Evolutionary conservation across 495 filamentous ascomycete species (phyloP).

Genomic region (Penicillium steckii): DNA sequence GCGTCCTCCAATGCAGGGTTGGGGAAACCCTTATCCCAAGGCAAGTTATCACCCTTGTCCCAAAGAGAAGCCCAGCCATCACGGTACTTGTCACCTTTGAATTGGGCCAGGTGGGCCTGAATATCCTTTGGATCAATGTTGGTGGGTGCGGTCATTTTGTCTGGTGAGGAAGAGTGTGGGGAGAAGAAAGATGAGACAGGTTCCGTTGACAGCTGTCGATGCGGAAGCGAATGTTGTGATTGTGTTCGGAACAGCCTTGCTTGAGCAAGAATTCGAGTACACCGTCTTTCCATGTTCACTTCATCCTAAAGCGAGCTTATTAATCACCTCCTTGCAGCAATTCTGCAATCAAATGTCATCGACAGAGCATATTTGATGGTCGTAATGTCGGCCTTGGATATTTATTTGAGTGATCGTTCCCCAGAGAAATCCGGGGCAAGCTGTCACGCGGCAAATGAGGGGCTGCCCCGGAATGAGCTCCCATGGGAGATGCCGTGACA

Average conservation of each 20-base stretch:
- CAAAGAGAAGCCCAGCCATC: slow-evolving; percentile 63
- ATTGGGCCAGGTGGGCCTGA: slow-evolving; percentile 29
- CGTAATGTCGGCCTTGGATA: neutral
- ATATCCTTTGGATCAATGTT: slow-evolving; percentile 23
- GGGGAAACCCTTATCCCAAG: slow-evolving; percentile 67
- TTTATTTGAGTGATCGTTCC: neutral
- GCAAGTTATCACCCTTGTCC: slow-evolving; percentile 57
- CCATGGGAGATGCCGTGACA: no score
- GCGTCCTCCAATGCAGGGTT: slow-evolving; percentile 67
- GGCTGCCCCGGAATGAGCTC: no score
- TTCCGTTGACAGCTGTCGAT: neutral
- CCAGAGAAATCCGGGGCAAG: neutral
- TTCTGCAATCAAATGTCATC: neutral
- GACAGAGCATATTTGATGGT: neutral
- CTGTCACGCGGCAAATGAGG: neutral
- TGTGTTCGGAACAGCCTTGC: neutral
- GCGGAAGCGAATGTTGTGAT: neutral
- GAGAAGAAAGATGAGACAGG: neutral
- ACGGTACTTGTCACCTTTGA: slow-evolving; percentile 29
- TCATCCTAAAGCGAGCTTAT: slow-evolving; percentile 11
- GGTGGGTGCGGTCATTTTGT: slow-evolving; percentile 23
- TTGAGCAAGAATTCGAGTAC: neutral
- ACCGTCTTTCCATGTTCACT: slow-evolving; percentile 14
- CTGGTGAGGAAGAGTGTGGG: neutral
- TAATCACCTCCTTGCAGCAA: slow-evolving; percentile 24